phyloP scores from a whole-genome alignment of 163 green algal species.

The Picocystis sp. region DNA sequence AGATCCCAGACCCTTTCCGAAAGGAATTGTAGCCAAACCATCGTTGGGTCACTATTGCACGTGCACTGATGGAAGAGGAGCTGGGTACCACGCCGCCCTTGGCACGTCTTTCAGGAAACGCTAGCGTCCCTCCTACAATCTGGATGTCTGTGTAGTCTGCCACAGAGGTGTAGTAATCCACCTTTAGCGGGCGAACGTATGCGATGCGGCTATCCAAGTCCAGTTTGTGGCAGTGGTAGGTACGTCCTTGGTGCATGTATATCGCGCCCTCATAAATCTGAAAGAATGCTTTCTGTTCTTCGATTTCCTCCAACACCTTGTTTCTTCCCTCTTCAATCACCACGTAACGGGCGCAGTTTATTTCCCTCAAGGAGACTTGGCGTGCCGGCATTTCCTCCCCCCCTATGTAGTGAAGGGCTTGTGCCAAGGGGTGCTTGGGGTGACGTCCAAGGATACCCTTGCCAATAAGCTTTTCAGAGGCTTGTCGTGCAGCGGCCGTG shows the following conservation, averaged over 20 bases:
- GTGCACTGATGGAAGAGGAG: slow-evolving; percentile 6
- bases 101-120: slow-evolving; percentile 17
- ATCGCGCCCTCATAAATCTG: slow-evolving; percentile 70
- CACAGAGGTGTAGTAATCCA: slow-evolving; percentile 79
- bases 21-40: slow-evolving; percentile 64
- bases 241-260: slow-evolving; percentile 66
- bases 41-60: slow-evolving; percentile 28
- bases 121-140: slow-evolving; percentile 34
- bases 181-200: slow-evolving; percentile 43
- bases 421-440: slow-evolving; percentile 8
- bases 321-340: slow-evolving; percentile 52
- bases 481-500: slow-evolving; percentile 3
- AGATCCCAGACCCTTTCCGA: slow-evolving; percentile 35
- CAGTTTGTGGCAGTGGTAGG: slow-evolving; percentile 61
- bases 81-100: neutral
- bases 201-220: slow-evolving; percentile 48
- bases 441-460: slow-evolving; percentile 20
- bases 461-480: slow-evolving; percentile 5
- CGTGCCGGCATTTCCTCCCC: slow-evolving; percentile 24
- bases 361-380: slow-evolving; percentile 54
- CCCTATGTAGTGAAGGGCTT: slow-evolving; percentile 44
- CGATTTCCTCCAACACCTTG: slow-evolving; percentile 66
- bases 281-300: slow-evolving; percentile 80
- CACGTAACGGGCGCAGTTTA: slow-evolving; percentile 62
- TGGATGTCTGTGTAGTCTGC: slow-evolving; percentile 62